phyloP scores from a whole-genome alignment of 768 basidiomycete genomes.

The Fomitopsis serialis region DNA sequence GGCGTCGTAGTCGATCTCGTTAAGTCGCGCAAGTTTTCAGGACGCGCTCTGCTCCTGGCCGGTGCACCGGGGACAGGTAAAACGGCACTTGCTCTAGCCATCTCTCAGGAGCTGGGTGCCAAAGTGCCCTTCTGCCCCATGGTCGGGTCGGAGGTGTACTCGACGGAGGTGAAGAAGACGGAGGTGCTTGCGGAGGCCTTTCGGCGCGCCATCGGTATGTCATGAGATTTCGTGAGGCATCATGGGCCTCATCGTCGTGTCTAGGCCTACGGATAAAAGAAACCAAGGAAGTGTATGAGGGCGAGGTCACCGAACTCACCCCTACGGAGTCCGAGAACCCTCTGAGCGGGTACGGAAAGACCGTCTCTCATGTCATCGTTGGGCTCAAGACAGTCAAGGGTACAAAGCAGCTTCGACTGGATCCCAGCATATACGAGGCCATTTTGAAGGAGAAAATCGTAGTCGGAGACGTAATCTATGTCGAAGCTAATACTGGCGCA shows the following conservation, averaged over 20 bases:
- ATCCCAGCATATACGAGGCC: constrained; percentile 94
- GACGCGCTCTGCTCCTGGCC: constrained; percentile 85
- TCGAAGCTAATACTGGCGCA: constrained; percentile 90
- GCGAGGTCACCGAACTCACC: constrained; percentile 95
- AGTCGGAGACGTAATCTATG: constrained; percentile 95
- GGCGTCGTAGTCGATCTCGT: constrained; percentile 87
- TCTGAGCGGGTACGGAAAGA: constrained; percentile 94
- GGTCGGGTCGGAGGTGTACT: constrained; percentile 98
- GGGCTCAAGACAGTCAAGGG: constrained; percentile 85
- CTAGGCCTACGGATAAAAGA: constrained; percentile 96
- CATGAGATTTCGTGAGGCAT: no score
- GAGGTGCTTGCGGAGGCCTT: constrained; percentile 96
- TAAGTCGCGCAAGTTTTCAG: constrained; percentile 90
- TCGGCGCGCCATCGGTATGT: constrained; percentile 89
- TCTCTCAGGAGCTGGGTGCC: constrained; percentile 88
- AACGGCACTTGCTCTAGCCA: constrained; percentile 92
- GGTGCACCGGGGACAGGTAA: constrained; percentile 98
- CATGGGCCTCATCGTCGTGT: not conserved
- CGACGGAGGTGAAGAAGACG: constrained; percentile 97
- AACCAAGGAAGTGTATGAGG: constrained; percentile 98
- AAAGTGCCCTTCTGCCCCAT: constrained; percentile 99
- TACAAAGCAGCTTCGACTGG: constrained; percentile 90
- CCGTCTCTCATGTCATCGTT: constrained; percentile 97
- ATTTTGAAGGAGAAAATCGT: constrained; percentile 97
- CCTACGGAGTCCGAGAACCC: constrained; percentile 97